These are phyloP conservation scores for Globisporangium splendens DNA, from an alignment of 352 stramenopile genomes.

Conservation along the genomic window DNA sequence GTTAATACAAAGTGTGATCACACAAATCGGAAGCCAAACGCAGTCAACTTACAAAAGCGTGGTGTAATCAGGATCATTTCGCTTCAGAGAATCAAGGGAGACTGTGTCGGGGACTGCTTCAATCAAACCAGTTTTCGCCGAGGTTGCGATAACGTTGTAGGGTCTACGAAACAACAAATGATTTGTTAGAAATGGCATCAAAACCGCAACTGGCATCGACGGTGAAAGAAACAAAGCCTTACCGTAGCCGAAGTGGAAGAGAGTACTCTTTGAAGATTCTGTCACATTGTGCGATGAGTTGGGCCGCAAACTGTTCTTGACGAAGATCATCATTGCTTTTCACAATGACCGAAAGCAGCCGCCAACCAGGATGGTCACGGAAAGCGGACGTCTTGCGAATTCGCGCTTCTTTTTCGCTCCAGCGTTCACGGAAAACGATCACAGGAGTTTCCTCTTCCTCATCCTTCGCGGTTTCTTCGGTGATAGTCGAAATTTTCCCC, in stretches of 20 bases:
- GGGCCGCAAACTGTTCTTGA: slow-evolving; percentile 97
- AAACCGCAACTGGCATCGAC: not conserved
- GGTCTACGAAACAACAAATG: slow-evolving; percentile 36
- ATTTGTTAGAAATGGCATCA: not conserved
- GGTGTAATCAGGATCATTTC: slow-evolving; percentile 77
- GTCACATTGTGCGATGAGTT: slow-evolving; percentile 95
- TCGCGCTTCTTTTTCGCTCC: slow-evolving; percentile 70
- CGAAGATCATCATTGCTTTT: slow-evolving; percentile 98
- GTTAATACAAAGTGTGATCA: slow-evolving; percentile 18
- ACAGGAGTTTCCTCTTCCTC: slow-evolving; percentile 48
- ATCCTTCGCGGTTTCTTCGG: slow-evolving; percentile 29
- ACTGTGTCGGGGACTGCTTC: slow-evolving; percentile 95
- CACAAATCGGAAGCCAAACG: slow-evolving; percentile 42
- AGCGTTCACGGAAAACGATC: slow-evolving; percentile 81
- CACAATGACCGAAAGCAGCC: slow-evolving; percentile 91
- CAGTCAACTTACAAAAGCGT: slow-evolving; percentile 85
- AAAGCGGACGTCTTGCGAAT: slow-evolving; percentile 56
- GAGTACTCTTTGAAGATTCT: slow-evolving; percentile 94
- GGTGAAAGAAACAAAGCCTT: slow-evolving; percentile 23
- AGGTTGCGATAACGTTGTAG: slow-evolving; percentile 97
- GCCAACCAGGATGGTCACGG: slow-evolving; percentile 54
- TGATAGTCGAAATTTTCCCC: slow-evolving; percentile 43
- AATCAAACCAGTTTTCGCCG: slow-evolving; percentile 92
- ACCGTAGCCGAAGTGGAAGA: slow-evolving; percentile 90
- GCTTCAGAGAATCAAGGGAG: slow-evolving; percentile 97